These are phyloP conservation scores for Phytophthora pistaciae DNA, from an alignment of 352 stramenopile genomes.

Conservation along the genomic window DNA sequence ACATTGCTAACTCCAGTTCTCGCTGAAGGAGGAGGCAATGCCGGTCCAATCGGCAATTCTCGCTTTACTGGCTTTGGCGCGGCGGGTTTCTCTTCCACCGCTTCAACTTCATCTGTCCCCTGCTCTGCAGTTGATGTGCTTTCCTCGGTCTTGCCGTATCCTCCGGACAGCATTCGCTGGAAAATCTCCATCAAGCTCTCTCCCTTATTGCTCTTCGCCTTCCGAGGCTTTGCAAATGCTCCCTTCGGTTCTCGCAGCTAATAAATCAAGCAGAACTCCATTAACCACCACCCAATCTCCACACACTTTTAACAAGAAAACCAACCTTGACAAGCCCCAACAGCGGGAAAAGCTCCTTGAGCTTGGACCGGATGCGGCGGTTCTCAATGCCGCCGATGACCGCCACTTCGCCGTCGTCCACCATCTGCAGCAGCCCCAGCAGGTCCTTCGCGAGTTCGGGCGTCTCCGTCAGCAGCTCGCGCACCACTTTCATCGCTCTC, in stretches of 20 bases:
- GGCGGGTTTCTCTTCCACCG: conserved; percentile 18
- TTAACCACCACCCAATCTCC: background rate
- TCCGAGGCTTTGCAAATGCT: conserved; percentile 56
- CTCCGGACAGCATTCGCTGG: conserved; percentile 49
- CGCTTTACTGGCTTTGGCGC: conserved; percentile 24
- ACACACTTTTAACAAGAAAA: background rate
- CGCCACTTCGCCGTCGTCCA: conserved; percentile 78
- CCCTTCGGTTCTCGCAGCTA: conserved; percentile 64
- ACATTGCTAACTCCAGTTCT: conserved; percentile 3
- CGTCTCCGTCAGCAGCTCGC: conserved; percentile 70
- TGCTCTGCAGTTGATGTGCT: background rate
- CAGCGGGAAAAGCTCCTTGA: conserved; percentile 77
- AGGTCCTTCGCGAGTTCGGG: conserved; percentile 73
- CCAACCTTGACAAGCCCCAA: conserved; percentile 71
- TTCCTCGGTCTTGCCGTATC: conserved; percentile 6
- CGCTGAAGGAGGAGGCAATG: conserved; percentile 44
- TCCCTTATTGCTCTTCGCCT: conserved; percentile 10
- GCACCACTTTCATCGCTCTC: conserved; percentile 56
- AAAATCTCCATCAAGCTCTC: conserved; percentile 63
- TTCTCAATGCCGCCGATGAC: conserved; percentile 86
- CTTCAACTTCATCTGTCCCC: background rate
- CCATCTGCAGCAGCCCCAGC: conserved; percentile 72
- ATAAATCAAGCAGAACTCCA: background rate
- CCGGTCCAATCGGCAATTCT: conserved; percentile 60
- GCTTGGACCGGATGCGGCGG: conserved; percentile 64